A percentile compares a stretch with the other conserved stretches of the same genome.
Conservation (phyloP, 257 asterid species). For the Vinca minor region DNA sequence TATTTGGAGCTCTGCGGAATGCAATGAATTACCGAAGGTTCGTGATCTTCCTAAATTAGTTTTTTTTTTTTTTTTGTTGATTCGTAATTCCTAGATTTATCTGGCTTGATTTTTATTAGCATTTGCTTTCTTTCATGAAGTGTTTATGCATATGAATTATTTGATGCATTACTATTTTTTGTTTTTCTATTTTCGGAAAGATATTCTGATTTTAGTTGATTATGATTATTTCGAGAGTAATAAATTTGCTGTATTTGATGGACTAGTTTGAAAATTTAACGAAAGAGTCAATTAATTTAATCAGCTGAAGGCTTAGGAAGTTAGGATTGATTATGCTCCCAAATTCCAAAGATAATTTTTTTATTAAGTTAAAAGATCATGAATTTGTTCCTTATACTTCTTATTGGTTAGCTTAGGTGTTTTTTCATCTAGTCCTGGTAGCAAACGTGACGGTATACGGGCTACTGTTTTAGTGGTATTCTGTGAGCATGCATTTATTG, state of each 20-base stretch:
- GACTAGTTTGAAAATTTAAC: neutral
- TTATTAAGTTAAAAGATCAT: neutral
- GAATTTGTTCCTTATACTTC: neutral
- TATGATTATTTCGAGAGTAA: neutral
- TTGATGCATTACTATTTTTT: neutral
- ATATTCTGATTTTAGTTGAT: neutral
- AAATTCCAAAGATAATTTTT: neutral
- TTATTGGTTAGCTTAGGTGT: neutral
- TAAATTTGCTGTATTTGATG: neutral
- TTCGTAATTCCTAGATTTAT: neutral
- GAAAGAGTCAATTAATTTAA: neutral
- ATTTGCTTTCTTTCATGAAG: neutral
- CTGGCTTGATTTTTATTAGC: neutral
- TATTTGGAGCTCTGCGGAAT: neutral
- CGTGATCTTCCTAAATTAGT: neutral
- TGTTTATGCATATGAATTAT: neutral
- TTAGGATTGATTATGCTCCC: neutral
- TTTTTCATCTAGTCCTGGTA: neutral
- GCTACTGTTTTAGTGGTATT: no score
- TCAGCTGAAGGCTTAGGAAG: neutral
- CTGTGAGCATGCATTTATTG: no score
- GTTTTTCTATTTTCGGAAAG: neutral
- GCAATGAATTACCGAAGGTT: slow-evolving; percentile 59
- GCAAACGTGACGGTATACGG: neutral
- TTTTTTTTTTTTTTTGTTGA: neutral